Conservation (phyloP, 495 filamentous ascomycete genomes). For the Aeminium ludgeri region DNA sequence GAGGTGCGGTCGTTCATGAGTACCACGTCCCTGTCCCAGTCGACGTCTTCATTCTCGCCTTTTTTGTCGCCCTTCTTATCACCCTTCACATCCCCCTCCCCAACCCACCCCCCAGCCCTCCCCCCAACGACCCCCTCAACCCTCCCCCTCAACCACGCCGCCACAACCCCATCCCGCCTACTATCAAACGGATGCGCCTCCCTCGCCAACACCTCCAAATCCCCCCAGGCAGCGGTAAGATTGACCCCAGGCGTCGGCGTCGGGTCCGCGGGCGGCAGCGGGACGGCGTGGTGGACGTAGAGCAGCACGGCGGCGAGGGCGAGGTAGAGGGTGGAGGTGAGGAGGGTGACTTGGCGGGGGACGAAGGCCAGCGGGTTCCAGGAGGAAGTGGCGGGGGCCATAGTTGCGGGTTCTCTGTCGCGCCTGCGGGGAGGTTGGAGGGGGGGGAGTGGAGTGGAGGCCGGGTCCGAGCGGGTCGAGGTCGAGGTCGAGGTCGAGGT, state of each 20-base stretch:
- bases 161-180: conserved; percentile 60
- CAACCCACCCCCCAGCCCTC: conserved; percentile 32
- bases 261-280: conserved; percentile 43
- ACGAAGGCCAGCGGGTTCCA: conserved; percentile 44
- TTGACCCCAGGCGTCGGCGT: conserved; percentile 44
- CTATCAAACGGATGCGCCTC: conserved; percentile 83
- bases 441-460: too few relatives aligned
- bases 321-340: conserved; percentile 23
- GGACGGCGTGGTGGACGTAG: conserved; percentile 58
- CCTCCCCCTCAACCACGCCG: conserved; percentile 56
- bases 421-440: too few relatives aligned
- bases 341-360: conserved; percentile 26
- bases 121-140: conserved; percentile 53
- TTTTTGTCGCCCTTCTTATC: conserved; percentile 8
- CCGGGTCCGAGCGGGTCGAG: too few relatives aligned
- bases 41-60: conserved; percentile 18
- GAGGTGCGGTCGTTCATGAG: conserved; percentile 64
- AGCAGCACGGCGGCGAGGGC: conserved; percentile 35
- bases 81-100: background rate
- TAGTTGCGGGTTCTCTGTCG: too few relatives aligned
- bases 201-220: conserved; percentile 57
- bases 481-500: too few relatives aligned
- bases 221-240: conserved; percentile 69
- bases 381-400: conserved; percentile 2
- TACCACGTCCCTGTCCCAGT: conserved; percentile 31